phyloP scores from a whole-genome alignment of 2,329 filamentous ascomycete genomes.

The Cyphellophora attinorum region DNA sequence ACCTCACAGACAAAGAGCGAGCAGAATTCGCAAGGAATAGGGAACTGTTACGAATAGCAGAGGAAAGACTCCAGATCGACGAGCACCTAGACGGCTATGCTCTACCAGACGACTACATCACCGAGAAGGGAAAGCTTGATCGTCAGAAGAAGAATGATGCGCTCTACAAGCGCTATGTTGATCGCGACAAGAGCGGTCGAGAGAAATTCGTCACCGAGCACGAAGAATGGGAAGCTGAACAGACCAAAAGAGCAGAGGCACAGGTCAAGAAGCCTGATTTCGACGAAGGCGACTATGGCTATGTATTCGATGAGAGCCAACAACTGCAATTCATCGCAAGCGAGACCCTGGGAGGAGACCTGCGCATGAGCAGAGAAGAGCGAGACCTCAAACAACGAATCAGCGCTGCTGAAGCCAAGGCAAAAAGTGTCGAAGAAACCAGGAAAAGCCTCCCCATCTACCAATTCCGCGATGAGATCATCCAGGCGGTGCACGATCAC shows the following conservation, averaged over 20 bases:
- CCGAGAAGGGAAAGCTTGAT: constrained; percentile 83
- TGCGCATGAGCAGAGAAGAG: constrained; percentile 64
- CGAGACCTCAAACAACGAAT: constrained; percentile 69
- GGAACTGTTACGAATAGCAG: constrained; percentile 69
- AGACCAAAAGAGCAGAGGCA: constrained; percentile 75
- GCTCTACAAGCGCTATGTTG: constrained; percentile 82
- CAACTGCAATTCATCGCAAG: constrained; percentile 79
- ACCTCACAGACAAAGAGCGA: constrained; percentile 68
- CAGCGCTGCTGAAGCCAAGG: constrained; percentile 79
- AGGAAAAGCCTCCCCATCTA: constrained; percentile 86
- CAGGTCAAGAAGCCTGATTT: constrained; percentile 66
- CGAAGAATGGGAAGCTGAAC: constrained; percentile 91
- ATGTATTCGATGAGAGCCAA: constrained; percentile 82
- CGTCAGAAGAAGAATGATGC: constrained; percentile 79
- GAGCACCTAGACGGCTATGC: constrained; percentile 87
- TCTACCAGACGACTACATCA: constrained; percentile 92
- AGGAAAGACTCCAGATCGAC: constrained; percentile 79
- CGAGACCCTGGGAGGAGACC: constrained; percentile 60
- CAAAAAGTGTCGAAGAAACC: constrained; percentile 80
- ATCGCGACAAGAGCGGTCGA: constrained; percentile 75
- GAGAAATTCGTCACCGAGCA: constrained; percentile 89
- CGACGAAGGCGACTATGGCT: constrained; percentile 78
- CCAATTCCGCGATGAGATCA: constrained; percentile 72
- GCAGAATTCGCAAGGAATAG: constrained; percentile 83
- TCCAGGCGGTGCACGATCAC: constrained; percentile 75